Base-by-base conservation (phyloP, 2,329 filamentous ascomycete genomes). In the Epichloe scottii region DNA sequence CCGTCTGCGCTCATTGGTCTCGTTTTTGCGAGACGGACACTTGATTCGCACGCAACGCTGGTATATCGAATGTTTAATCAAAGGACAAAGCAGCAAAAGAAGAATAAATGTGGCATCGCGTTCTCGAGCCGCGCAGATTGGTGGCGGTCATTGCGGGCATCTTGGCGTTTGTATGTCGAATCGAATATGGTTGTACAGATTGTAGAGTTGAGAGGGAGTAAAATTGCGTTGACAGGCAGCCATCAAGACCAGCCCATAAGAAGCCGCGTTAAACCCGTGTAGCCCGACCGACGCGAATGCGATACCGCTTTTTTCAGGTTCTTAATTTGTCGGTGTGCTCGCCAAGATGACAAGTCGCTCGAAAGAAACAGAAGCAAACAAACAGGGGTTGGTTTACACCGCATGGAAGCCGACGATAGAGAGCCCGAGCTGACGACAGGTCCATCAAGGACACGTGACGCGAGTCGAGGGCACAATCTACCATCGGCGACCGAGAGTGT, bases 401-500 rank as follows among this genome's bases (percentile, higher is more conserved):
- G 63, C 66, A 67, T 62, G 55, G 58, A 54, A 51, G 56, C 59
- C 62, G 60, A 67, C 63, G 62, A 66, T 61, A 65, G 64, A 60
- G 63, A 15, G 8, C 54, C 57, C 59, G 61, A 58, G 62, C 19
- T 57, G 57, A 57, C 61, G 63, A 59, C 60, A 60, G 54, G 62
- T 54, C 58, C 56, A 42, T 58, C 54, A 59, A 57, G 65, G 64
- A 64, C 66, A 63, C 64, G 59, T 62, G 60, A 61, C 38, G 46
- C 51, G 38, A 51, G 53, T 55, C 54, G 52, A 48, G 52, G 17
- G 41, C 52, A 38, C 50, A 41, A 49, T 53, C 67, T 80, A 81
- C 78, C 78, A 81, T 57, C 75, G 73, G 55, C 74, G 71, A 52
- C 67, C 68, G 56, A 78, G 69, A 50, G 67, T 60, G 61, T 78